phyloP scores from a whole-genome alignment of 2,329 filamentous ascomycete species.

The Colletotrichum orbiculare region DNA sequence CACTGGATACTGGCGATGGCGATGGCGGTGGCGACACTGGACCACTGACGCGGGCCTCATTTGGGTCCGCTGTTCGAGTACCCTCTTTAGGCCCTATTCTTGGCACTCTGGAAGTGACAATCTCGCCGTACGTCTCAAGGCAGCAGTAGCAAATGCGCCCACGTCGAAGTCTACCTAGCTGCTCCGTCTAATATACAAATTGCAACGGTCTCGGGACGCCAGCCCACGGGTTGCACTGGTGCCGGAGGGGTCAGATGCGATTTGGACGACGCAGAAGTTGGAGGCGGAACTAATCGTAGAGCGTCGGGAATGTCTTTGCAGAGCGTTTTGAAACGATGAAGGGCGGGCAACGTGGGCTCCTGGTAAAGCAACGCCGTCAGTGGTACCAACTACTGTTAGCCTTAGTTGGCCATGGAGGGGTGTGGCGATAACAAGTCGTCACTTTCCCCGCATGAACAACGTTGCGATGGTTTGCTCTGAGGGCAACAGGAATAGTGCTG shows the following conservation, averaged over 20 bases:
- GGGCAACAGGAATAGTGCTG: too few species aligned
- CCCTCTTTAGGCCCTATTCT: constrained; percentile 2
- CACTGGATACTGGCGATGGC: not conserved
- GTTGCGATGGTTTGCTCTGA: not conserved
- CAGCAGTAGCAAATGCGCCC: constrained; percentile 19
- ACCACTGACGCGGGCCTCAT: constrained; percentile 13
- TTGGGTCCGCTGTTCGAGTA: constrained; percentile 20
- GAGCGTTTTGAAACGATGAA: constrained; percentile 18
- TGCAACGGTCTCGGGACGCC: constrained; percentile 26
- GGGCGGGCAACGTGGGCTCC: constrained; percentile 10
- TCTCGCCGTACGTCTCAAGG: constrained; percentile 15
- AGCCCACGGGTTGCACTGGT: constrained; percentile 5
- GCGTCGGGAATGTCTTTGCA: constrained; percentile 1
- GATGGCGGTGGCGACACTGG: not conserved
- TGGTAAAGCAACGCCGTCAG: constrained; percentile 14
- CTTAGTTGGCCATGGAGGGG: not conserved
- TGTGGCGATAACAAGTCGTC: not conserved
- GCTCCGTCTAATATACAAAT: constrained; percentile 30
- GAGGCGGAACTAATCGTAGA: not conserved
- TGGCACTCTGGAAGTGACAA: constrained; percentile 17
- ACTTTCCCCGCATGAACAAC: too few species aligned
- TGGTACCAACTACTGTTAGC: not conserved
- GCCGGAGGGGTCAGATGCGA: constrained; percentile 23
- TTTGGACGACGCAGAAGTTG: constrained; percentile 22
- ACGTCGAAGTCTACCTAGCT: constrained; percentile 12